Base-by-base conservation (phyloP, 1,139 yeast species). In the Blastobotrys indianensis region DNA sequence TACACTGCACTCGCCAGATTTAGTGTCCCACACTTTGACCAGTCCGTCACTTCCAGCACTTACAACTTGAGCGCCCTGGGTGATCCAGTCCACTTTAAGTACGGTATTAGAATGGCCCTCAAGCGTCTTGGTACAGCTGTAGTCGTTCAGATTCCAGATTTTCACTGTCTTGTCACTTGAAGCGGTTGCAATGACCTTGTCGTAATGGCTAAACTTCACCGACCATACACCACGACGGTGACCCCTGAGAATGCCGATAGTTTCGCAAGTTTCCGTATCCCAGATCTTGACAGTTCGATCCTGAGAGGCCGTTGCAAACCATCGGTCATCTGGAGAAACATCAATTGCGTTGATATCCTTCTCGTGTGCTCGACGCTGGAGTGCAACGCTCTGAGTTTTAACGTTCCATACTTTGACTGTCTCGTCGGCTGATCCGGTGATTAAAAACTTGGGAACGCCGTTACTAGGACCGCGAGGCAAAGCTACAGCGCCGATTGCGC, bases 211-310 rank as follows among this genome's bases (percentile, higher is more conserved):
- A 64, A 92, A 92, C 53, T 77, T 75, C 33, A 88, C 81, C 59
- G 87, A 94, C 95, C 97, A 94, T 42, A 92, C 77, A 11, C 98
- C 97, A 60, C 98, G 78, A 64, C 82, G 83, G 64, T 94, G 98
- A 17, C 96, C 97, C 51, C 81, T 78, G 52, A 94, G 70, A 4
- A 92, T 75, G 5, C 95, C 97, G 12, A 85, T 69, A 2, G 84
- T 78, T 64, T 92, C 97, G 45, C 98, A 97, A 11, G 78, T 69
- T 37, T 79, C 83, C 32, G 79, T 61, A 59, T 85, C 82, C 97
- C 97, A 94, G 4, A 92, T 69, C 63, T 94, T 92, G 52, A 85
- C 94, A 2, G 90, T 75, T 59, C 90, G 85, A 63, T 92, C 99
- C 64, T 85, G 95, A n/a, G 96, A 85, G 1, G 96, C 97, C 3